Percentiles rank a stretch among this genome's conserved stretches.
Conservation (phyloP, 2,329 filamentous ascomycete species). For the Exophiala bonariae region DNA sequence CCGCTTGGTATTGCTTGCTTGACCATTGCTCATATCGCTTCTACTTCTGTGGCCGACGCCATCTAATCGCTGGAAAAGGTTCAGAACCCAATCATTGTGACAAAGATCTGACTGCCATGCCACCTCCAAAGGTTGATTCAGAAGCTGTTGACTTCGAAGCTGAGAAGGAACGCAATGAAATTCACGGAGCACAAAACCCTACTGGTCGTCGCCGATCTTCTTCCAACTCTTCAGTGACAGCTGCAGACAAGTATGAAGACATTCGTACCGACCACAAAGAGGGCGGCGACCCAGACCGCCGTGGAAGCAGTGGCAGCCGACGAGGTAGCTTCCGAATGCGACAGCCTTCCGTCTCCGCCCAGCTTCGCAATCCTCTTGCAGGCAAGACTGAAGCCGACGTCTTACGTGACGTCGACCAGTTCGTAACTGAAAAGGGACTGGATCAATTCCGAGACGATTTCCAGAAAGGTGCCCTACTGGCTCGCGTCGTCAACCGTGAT, state of each 20-base stretch:
- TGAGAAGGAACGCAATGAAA: conserved; percentile 1
- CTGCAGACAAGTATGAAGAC: conserved; percentile 1
- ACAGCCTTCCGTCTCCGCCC: conserved; percentile 9
- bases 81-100: conserved; percentile 49
- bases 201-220: not conserved
- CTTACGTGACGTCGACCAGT: conserved; percentile 54
- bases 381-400: conserved; percentile 54
- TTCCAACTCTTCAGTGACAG: not conserved
- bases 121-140: conserved; percentile 7
- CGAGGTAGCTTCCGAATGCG: not conserved
- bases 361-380: conserved; percentile 51
- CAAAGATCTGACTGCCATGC: conserved; percentile 2
- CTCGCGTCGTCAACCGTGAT: conserved; percentile 52
- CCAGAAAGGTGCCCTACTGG: conserved; percentile 52
- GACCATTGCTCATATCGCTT: not conserved
- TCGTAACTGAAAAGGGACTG: conserved; percentile 50
- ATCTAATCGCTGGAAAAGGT: conserved; percentile 58
- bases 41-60: not conserved
- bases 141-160: conserved; percentile 11
- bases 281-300: conserved; percentile 3
- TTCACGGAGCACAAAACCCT: not conserved
- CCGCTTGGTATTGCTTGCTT: not conserved
- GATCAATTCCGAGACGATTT: conserved; percentile 49
- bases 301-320: not conserved
- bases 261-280: conserved; percentile 2